phyloP scores from a whole-genome alignment of 1,284 basidiomycete species.

The Ustilago curta region DNA sequence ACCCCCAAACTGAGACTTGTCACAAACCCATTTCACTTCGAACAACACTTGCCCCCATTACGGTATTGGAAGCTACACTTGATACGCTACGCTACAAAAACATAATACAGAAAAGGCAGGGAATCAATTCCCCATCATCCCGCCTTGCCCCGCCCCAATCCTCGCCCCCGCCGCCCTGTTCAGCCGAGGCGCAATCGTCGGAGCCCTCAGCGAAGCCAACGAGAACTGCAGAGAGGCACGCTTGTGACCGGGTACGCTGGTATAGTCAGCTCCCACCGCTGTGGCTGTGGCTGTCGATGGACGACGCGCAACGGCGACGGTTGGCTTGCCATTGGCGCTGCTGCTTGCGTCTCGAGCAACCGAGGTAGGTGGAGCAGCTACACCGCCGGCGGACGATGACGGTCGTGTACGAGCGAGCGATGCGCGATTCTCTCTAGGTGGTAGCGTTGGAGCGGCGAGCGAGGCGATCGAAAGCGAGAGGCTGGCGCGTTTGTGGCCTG shows the following conservation, averaged over 20 bases:
- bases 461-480: constrained; percentile 34
- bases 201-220: constrained; percentile 8
- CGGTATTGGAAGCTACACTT: too few species aligned
- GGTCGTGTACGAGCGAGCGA: constrained; percentile 22
- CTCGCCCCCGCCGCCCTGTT: constrained; percentile 23
- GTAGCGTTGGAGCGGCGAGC: constrained; percentile 34
- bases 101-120: too few species aligned
- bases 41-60: too few species aligned
- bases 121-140: neutral
- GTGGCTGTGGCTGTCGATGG: neutral
- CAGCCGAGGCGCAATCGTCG: constrained; percentile 13
- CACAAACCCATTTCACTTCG: too few species aligned
- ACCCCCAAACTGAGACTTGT: too few species aligned
- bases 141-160: constrained; percentile 2
- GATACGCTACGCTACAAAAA: too few species aligned
- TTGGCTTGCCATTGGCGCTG: neutral
- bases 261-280: neutral
- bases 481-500: constrained; percentile 53
- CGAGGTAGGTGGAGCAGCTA: neutral
- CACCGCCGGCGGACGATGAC: neutral
- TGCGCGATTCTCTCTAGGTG: constrained; percentile 43
- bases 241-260: constrained; percentile 12
- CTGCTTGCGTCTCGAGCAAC: neutral
- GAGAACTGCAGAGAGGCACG: constrained; percentile 3
- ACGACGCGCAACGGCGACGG: too few species aligned